Percentiles rank a stretch among this genome's conserved stretches.
phyloP scores from a whole-genome alignment of 495 filamentous ascomycete genomes.

The Tuber magnatum region DNA sequence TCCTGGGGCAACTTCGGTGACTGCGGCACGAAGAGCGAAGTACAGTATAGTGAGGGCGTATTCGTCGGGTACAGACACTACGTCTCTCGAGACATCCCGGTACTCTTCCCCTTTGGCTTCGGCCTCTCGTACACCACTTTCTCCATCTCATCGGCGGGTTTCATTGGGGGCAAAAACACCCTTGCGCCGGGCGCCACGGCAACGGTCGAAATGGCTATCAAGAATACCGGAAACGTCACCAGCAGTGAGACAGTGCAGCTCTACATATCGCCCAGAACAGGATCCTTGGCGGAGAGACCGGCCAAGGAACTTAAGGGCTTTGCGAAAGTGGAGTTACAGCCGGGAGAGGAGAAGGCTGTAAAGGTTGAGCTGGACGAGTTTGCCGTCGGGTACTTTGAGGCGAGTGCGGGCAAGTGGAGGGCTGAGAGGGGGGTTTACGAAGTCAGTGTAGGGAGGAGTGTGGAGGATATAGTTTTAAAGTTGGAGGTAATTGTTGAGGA shows the following conservation, averaged over 20 bases:
- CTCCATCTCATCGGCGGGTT: conserved; percentile 43
- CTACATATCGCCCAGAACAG: conserved; percentile 46
- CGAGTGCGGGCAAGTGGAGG: conserved; percentile 52
- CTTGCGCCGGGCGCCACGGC: conserved; percentile 34
- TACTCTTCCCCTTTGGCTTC: conserved; percentile 54
- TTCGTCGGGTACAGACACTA: conserved; percentile 61
- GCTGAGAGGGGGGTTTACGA: conserved; percentile 52
- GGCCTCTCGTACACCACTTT: conserved; percentile 58
- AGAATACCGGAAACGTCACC: conserved; percentile 49
- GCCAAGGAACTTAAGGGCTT: conserved; percentile 55
- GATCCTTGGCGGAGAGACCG: conserved; percentile 47
- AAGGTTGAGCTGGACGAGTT: conserved; percentile 48
- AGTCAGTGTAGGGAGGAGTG: conserved; percentile 49
- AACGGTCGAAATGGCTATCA: conserved; percentile 46
- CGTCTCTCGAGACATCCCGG: conserved; percentile 48
- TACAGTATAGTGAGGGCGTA: conserved; percentile 57
- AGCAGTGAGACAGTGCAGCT: conserved; percentile 55
- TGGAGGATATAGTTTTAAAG: conserved; percentile 34
- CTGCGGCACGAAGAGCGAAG: conserved; percentile 47
- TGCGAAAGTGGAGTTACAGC: conserved; percentile 50
- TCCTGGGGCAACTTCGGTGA: conserved; percentile 56
- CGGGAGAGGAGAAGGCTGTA: conserved; percentile 49
- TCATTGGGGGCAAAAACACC: conserved; percentile 43
- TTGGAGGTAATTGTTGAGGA: conserved; percentile 33
- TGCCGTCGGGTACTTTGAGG: conserved; percentile 55